These are phyloP conservation scores for Umbelopsis sp. DNA, from an alignment of 371 early-diverging fungal species.

Conservation along the genomic window DNA sequence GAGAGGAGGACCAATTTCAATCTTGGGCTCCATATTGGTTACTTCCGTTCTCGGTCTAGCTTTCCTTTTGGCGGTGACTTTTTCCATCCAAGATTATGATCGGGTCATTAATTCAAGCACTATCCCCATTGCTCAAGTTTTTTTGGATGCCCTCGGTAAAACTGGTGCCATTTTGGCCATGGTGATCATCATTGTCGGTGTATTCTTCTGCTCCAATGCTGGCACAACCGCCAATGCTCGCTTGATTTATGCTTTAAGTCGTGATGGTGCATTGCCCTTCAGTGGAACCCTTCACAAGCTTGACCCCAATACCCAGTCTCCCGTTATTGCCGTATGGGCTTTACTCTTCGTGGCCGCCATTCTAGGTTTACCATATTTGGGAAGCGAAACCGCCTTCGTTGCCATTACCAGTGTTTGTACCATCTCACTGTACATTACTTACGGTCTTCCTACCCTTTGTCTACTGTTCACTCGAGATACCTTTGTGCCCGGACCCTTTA, in stretches of 20 bases:
- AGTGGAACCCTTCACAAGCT: conserved; percentile 25
- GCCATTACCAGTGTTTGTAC: conserved; percentile 74
- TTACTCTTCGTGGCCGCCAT: conserved; percentile 31
- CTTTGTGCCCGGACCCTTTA: conserved; percentile 50
- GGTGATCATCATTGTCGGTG: conserved; percentile 42
- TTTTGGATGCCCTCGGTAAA: conserved; percentile 44
- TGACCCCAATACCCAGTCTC: conserved; percentile 32
- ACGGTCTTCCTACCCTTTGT: conserved; percentile 67
- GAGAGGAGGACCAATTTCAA: conserved; percentile 54
- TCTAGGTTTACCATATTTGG: conserved; percentile 44
- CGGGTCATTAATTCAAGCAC: conserved; percentile 40
- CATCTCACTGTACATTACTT: conserved; percentile 71
- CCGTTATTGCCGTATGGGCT: conserved; percentile 42
- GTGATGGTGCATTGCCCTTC: conserved; percentile 54
- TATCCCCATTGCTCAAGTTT: conserved; percentile 44
- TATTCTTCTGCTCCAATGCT: conserved; percentile 41
- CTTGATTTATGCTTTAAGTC: conserved; percentile 62
- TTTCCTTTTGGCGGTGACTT: conserved; percentile 59
- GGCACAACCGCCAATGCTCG: conserved; percentile 50
- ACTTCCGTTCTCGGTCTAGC: conserved; percentile 58
- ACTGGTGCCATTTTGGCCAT: conserved; percentile 31
- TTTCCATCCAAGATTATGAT: conserved; percentile 63
- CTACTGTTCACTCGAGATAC: conserved; percentile 39
- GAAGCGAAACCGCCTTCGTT: conserved; percentile 52
- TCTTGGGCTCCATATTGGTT: conserved; percentile 51